A percentile compares a stretch with the other conserved stretches of the same genome.
phyloP scores from a whole-genome alignment of 2,329 filamentous ascomycete genomes.

The Trichocomaceae sp. region DNA sequence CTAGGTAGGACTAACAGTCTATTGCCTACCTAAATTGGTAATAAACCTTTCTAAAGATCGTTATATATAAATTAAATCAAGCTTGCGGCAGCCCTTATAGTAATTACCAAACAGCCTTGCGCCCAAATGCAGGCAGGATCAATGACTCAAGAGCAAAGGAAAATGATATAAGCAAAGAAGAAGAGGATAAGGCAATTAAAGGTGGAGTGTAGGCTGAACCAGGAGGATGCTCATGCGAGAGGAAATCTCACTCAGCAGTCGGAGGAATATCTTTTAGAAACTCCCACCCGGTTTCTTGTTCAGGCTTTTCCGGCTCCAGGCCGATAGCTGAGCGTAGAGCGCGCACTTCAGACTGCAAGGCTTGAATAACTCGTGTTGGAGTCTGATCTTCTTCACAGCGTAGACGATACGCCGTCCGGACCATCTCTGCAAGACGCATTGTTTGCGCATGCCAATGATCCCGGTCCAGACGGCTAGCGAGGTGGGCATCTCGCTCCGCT shows the following conservation, averaged over 20 bases:
- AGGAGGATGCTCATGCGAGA: not conserved
- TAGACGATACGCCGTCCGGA: slow-evolving; percentile 42
- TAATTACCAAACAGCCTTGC: no score
- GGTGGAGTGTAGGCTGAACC: not conserved
- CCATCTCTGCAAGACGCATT: slow-evolving; percentile 44
- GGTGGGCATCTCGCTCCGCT: slow-evolving; percentile 44
- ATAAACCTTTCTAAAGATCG: no score
- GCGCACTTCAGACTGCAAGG: slow-evolving; percentile 45
- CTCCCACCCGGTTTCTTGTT: slow-evolving; percentile 46
- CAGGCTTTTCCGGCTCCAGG: slow-evolving; percentile 42
- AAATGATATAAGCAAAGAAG: not conserved
- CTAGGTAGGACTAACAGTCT: no score
- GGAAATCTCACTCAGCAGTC: slow-evolving; percentile 24
- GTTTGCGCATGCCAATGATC: slow-evolving; percentile 46
- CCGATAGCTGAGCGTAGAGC: slow-evolving; percentile 43
- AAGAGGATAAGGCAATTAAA: not conserved
- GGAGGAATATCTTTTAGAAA: slow-evolving; percentile 40
- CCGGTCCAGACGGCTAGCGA: slow-evolving; percentile 43
- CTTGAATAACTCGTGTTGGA: slow-evolving; percentile 39
- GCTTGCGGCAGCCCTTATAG: no score
- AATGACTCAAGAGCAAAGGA: not conserved
- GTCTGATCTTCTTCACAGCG: slow-evolving; percentile 43
- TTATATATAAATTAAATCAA: no score
- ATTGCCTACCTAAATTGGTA: no score
- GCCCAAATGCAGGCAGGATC: no score